Evolutionary conservation across 768 basidiomycete genomes (phyloP).

Genomic region (Boletus barrowsii): DNA sequence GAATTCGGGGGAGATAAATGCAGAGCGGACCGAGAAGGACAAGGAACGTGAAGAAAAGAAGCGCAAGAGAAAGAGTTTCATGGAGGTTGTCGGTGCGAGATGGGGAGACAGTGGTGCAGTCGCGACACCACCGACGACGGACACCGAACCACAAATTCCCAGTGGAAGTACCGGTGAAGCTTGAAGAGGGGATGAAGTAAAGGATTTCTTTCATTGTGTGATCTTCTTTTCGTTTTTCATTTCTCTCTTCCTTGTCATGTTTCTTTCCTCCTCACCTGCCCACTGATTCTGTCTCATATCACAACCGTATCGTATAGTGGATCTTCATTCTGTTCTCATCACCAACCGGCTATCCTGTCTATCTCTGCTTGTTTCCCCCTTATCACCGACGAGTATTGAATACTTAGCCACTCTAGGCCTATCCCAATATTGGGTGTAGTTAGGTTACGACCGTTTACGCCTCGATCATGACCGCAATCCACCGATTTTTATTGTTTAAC

Average conservation of each 20-base stretch:
- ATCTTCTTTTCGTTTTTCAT: slow-evolving; percentile 11
- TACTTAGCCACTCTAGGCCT: slow-evolving; percentile 14
- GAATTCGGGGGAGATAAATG: slow-evolving; percentile 47
- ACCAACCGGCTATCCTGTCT: slow-evolving; percentile 1
- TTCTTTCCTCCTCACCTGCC: slow-evolving; percentile 2
- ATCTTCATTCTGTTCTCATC: slow-evolving; percentile 12
- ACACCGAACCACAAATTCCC: slow-evolving; percentile 10
- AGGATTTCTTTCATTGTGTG: slow-evolving; percentile 1
- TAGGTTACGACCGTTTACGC: slow-evolving; percentile 24
- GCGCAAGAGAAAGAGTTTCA: slow-evolving; percentile 58
- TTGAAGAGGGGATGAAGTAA: slow-evolving; percentile 8
- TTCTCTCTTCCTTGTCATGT: neutral
- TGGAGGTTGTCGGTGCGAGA: slow-evolving; percentile 36
- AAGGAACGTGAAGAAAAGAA: slow-evolving; percentile 58
- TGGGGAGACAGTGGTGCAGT: slow-evolving; percentile 23
- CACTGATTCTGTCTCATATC: slow-evolving; percentile 13
- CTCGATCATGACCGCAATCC: slow-evolving; percentile 18
- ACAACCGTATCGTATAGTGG: slow-evolving; percentile 12
- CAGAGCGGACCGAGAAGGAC: slow-evolving; percentile 47
- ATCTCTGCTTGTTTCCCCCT: neutral
- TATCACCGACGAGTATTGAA: slow-evolving; percentile 7
- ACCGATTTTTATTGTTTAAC: neutral
- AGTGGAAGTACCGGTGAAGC: slow-evolving; percentile 5
- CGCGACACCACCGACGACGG: slow-evolving; percentile 37
- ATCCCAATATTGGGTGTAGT: slow-evolving; percentile 5